Percentiles rank a stretch among this genome's conserved stretches.
Evolutionary conservation across 2,329 filamentous ascomycete genomes (phyloP).

Genomic region (Microdochium bolleyi): DNA sequence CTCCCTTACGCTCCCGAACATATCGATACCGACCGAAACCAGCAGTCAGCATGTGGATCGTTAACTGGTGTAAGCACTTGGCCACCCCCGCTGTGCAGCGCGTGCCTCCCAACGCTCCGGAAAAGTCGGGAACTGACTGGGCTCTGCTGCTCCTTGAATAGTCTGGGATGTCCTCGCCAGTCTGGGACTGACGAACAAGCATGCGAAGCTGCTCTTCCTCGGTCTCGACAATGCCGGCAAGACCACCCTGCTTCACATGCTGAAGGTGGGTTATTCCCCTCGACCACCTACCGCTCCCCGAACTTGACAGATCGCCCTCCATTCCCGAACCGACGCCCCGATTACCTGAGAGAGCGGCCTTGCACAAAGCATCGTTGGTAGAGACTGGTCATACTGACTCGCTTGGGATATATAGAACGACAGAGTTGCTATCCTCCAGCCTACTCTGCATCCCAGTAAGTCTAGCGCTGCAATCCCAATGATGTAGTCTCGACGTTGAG

Average conservation of each 20-base stretch:
- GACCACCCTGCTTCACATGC: conserved; percentile 88
- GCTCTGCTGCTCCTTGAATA: conserved; percentile 27
- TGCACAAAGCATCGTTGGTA: conserved; percentile 1
- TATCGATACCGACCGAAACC: conserved; percentile 3
- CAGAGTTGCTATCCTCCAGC: conserved; percentile 82
- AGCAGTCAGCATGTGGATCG: conserved; percentile 68
- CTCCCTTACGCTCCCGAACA: background rate
- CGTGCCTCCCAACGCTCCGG: conserved; percentile 2
- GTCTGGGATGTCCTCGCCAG: conserved; percentile 87
- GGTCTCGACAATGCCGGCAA: conserved; percentile 93
- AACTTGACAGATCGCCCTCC: conserved; percentile 1
- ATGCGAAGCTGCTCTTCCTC: conserved; percentile 89
- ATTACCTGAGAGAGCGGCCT: conserved; percentile 3
- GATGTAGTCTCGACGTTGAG: conserved; percentile 8
- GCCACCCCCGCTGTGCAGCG: conserved; percentile 5
- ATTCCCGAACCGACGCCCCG: background rate
- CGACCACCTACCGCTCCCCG: conserved; percentile 2
- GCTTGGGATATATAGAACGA: conserved; percentile 56
- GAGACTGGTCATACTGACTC: conserved; percentile 5
- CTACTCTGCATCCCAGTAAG: conserved; percentile 85
- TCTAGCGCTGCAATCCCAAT: conserved; percentile 11
- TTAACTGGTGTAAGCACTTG: conserved; percentile 75
- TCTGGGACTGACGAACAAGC: conserved; percentile 87
- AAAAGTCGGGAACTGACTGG: conserved; percentile 13
- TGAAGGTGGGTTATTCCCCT: conserved; percentile 59